Evolutionary conservation across 352 stramenopile genomes (phyloP).

Genomic region (Phytophthora ramorum): DNA sequence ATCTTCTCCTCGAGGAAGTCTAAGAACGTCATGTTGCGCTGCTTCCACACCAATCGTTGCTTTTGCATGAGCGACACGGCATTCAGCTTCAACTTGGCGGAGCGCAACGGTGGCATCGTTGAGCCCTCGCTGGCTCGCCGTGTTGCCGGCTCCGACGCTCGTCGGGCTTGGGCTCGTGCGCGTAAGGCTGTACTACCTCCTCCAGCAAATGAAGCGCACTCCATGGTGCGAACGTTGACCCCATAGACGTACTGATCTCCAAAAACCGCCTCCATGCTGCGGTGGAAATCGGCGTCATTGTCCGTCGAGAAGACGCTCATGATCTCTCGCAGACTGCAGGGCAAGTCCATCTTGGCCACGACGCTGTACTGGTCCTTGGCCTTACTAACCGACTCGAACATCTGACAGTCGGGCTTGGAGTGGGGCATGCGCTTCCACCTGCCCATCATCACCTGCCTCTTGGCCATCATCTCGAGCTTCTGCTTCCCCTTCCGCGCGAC

Average conservation of each 20-base stretch:
- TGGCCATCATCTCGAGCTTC: conserved; percentile 49
- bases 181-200: conserved; percentile 1
- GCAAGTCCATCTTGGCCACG: conserved; percentile 65
- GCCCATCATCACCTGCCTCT: conserved; percentile 53
- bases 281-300: conserved; percentile 57
- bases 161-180: conserved; percentile 13
- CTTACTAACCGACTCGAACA: conserved; percentile 56
- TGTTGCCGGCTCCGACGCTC: conserved; percentile 25
- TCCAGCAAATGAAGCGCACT: conserved; percentile 31
- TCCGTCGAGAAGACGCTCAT: conserved; percentile 66
- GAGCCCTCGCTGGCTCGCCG: conserved; percentile 7
- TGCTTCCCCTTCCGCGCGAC: conserved; percentile 51
- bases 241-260: conserved; percentile 70
- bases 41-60: conserved; percentile 49
- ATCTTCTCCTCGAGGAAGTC: conserved; percentile 67
- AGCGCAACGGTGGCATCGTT: conserved; percentile 22
- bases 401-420: conserved; percentile 49
- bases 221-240: conserved; percentile 46
- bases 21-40: conserved; percentile 63
- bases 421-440: conserved; percentile 50
- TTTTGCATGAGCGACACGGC: conserved; percentile 64
- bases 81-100: conserved; percentile 55
- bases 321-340: conserved; percentile 62
- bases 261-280: conserved; percentile 71
- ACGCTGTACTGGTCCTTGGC: conserved; percentile 63